Base-by-base conservation (phyloP, 2,329 filamentous ascomycete species). In the Chaetothyriales sp. region DNA sequence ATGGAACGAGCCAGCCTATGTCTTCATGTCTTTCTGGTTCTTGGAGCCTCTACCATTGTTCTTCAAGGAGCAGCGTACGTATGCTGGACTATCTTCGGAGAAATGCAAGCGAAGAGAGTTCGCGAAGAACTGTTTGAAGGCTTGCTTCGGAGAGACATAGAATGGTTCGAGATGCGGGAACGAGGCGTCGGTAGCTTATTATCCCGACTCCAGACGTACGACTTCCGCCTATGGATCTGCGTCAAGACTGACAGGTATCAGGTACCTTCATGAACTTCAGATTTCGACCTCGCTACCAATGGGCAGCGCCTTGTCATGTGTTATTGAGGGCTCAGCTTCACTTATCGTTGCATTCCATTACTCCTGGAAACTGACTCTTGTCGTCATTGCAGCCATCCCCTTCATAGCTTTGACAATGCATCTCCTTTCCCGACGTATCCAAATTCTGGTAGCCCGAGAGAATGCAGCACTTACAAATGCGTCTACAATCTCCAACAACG, bases 321-420 rank as follows among this genome's bases (percentile, higher is more conserved):
- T 78, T 0, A 71, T 85, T n/a, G 80, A 83, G 2, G 76, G 81
- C 0, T 29, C 83, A 4, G 77, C 79, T 4, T 84, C 85, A 7
- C 68, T 95, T 1, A 71, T 70, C 0, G 72, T 95, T 1, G 87
- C 89, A 0, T 76, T 95, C 28, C 83, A 80, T 64, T 84, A 79
- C 60, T 92, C 86, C 0, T 95, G 86, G 87, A 83, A 83, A 56
- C 73, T 97, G 15, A 89, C 89, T 0, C 71, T 95, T 0, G 81
- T 94, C 2, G 82, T 90, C 9, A 71, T 94, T 2, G 77, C 83
- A 0, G 83, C 81, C 0, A 72, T 89, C 0, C 87, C 90, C 0
- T 56, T 90, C 1, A 81, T 86, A 4, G 72, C 78, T 1, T 52
- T 79, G 0, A 62, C 82, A 1, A 73, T 92, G 1, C 73, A 71